A percentile compares a stretch with the other conserved stretches of the same genome.
These are phyloP conservation scores for Wickerhamiella azyma DNA, from an alignment of 805 yeast species.

Conservation along the genomic window DNA sequence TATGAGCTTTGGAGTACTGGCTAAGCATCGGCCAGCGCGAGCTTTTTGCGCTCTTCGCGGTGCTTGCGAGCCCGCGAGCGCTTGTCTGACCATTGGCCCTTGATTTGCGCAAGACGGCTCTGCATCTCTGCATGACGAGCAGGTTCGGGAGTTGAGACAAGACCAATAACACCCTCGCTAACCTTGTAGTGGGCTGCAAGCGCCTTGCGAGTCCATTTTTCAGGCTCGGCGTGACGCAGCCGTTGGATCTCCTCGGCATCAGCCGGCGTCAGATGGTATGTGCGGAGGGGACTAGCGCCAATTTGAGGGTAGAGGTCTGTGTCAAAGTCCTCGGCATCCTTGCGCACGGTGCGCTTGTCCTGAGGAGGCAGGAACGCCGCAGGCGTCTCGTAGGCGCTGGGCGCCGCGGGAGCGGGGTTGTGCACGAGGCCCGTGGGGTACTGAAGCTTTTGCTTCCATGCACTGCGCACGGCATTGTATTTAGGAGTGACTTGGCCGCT, in stretches of 20 bases:
- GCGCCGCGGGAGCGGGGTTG: slow-evolving; percentile 53
- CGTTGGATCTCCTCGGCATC: slow-evolving; percentile 43
- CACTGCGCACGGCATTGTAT: slow-evolving; percentile 49
- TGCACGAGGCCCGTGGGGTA: slow-evolving; percentile 46
- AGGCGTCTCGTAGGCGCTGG: slow-evolving; percentile 47
- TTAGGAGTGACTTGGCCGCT: slow-evolving; percentile 35
- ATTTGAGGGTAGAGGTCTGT: slow-evolving; percentile 27
- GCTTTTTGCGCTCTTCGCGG: slow-evolving; percentile 41
- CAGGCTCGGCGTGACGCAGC: slow-evolving; percentile 46
- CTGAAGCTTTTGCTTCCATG: slow-evolving; percentile 46
- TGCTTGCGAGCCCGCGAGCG: slow-evolving; percentile 40
- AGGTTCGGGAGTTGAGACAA: slow-evolving; percentile 32
- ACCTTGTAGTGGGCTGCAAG: slow-evolving; percentile 49
- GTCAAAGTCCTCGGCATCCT: slow-evolving; percentile 19
- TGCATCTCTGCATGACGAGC: slow-evolving; percentile 35
- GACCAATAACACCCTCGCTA: slow-evolving; percentile 38
- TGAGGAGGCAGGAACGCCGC: slow-evolving; percentile 48
- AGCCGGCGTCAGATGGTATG: slow-evolving; percentile 43
- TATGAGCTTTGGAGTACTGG: too few relatives aligned
- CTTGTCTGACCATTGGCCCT: slow-evolving; percentile 36
- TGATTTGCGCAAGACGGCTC: slow-evolving; percentile 32
- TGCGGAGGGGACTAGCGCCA: slow-evolving; percentile 27
- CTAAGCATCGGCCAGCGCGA: slow-evolving; percentile 53
- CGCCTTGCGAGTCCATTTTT: slow-evolving; percentile 45
- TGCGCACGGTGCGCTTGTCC: slow-evolving; percentile 40